Evolutionary conservation across 305 asterid genomes (phyloP).

Genomic region (Solanum hybrid): DNA sequence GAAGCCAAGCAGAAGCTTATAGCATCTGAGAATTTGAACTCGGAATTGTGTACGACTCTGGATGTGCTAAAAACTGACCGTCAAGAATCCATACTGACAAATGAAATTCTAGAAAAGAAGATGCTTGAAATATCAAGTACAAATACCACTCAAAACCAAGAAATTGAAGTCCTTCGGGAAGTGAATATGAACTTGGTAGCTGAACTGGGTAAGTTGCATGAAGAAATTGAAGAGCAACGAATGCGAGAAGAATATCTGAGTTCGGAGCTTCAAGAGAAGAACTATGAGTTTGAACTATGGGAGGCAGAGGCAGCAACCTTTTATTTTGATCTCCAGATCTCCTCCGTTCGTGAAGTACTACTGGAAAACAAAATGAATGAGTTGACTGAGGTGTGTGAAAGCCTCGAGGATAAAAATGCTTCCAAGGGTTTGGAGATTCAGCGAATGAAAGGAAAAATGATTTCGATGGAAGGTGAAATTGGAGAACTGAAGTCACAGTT

Average conservation of each 20-base stretch:
- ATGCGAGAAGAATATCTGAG: constrained; percentile 42
- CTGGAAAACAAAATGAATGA: constrained; percentile 67
- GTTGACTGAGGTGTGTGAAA: constrained; percentile 51
- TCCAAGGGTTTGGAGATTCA: constrained; percentile 50
- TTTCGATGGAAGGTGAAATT: constrained; percentile 52
- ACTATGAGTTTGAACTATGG: constrained; percentile 36
- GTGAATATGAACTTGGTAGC: constrained; percentile 38
- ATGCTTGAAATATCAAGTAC: constrained; percentile 42
- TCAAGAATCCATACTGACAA: constrained; percentile 38
- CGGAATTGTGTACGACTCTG: constrained; percentile 34
- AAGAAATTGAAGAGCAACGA: constrained; percentile 44
- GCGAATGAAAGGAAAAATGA: constrained; percentile 47
- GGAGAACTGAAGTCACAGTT: constrained; percentile 51
- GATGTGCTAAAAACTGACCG: constrained; percentile 43
- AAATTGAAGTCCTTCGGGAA: constrained; percentile 44
- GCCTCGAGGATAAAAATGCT: constrained; percentile 40
- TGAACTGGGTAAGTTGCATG: constrained; percentile 46
- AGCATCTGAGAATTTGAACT: constrained; percentile 44
- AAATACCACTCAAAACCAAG: constrained; percentile 36
- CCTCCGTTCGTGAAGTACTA: constrained; percentile 47
- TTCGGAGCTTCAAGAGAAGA: constrained; percentile 55
- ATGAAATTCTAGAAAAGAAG: constrained; percentile 39
- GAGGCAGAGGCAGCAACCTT: constrained; percentile 80
- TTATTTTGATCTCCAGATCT: constrained; percentile 47
- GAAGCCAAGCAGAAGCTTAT: constrained; percentile 44